Conservation (phyloP, 192 early-diverging fungal species). For the Geranomyces variabilis region DNA sequence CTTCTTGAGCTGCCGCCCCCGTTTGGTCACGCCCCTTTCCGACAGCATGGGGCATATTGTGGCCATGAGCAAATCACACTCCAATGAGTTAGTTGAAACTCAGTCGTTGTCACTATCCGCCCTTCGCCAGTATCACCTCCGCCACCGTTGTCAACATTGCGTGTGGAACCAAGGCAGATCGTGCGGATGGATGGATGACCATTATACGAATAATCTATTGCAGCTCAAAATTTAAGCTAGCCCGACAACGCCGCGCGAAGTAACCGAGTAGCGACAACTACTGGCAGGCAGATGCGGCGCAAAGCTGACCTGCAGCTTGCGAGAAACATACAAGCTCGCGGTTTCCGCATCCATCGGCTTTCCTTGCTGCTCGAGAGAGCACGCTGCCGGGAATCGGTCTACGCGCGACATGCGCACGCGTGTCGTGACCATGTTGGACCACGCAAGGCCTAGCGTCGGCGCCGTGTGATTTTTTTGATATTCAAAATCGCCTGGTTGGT, state of each 20-base stretch:
- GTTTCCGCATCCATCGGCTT: slow-evolving; percentile 7
- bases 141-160: too few species aligned
- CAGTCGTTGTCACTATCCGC: too few species aligned
- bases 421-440: slow-evolving; percentile 75
- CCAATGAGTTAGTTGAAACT: too few species aligned
- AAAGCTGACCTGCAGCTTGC: slow-evolving; percentile 21
- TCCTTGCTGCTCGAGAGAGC: neutral
- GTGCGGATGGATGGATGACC: too few species aligned
- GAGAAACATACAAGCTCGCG: neutral
- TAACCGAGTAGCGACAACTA: slow-evolving; percentile 8
- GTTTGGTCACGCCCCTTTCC: too few species aligned
- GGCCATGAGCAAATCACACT: too few species aligned
- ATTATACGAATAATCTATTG: too few species aligned
- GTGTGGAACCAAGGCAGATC: too few species aligned
- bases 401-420: slow-evolving; percentile 59
- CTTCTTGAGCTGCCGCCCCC: too few species aligned
- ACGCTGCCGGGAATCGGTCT: neutral
- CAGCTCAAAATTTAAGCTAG: too few species aligned
- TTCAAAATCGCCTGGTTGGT: neutral
- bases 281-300: slow-evolving; percentile 19
- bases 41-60: too few species aligned
- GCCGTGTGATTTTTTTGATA: neutral
- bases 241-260: slow-evolving; percentile 17
- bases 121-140: too few species aligned
- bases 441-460: slow-evolving; percentile 71